Conservation (phyloP, 805 yeast species). For the Saccharomycopsis fodiens region DNA sequence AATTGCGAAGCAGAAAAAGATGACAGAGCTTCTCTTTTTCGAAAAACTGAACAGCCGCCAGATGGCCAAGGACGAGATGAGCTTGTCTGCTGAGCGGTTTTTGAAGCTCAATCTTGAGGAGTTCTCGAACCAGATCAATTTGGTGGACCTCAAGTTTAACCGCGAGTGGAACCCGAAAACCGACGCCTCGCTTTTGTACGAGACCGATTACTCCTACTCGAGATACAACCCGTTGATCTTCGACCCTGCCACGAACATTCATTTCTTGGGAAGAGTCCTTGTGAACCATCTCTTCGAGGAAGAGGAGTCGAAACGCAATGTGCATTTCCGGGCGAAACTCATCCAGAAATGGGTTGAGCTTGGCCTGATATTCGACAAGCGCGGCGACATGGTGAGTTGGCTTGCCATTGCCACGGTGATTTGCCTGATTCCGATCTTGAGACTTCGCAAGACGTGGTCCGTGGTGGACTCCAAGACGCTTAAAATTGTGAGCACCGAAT, state of each 20-base stretch:
- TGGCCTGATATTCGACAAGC: conserved; percentile 66
- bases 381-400: conserved; percentile 95
- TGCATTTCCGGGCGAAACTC: conserved; percentile 47
- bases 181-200: conserved; percentile 71
- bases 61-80: conserved; percentile 11
- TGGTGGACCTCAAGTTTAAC: conserved; percentile 60
- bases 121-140: conserved; percentile 57
- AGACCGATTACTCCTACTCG: conserved; percentile 34
- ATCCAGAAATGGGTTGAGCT: conserved; percentile 79
- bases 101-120: conserved; percentile 44
- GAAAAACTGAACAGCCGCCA: conserved; percentile 21
- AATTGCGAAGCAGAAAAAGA: conserved; percentile 40
- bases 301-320: conserved; percentile 24
- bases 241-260: conserved; percentile 57
- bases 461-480: conserved; percentile 52
- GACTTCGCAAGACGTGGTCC: conserved; percentile 72
- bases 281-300: conserved; percentile 62
- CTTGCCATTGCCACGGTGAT: conserved; percentile 77
- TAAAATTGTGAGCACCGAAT: conserved; percentile 61
- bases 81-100: conserved; percentile 36
- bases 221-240: conserved; percentile 70
- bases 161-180: conserved; percentile 68
- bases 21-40: conserved; percentile 32
- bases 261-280: conserved; percentile 68
- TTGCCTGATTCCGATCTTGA: conserved; percentile 73